Base-by-base conservation (phyloP, 1,284 basidiomycete species). In the Heliocybe sulcata region DNA sequence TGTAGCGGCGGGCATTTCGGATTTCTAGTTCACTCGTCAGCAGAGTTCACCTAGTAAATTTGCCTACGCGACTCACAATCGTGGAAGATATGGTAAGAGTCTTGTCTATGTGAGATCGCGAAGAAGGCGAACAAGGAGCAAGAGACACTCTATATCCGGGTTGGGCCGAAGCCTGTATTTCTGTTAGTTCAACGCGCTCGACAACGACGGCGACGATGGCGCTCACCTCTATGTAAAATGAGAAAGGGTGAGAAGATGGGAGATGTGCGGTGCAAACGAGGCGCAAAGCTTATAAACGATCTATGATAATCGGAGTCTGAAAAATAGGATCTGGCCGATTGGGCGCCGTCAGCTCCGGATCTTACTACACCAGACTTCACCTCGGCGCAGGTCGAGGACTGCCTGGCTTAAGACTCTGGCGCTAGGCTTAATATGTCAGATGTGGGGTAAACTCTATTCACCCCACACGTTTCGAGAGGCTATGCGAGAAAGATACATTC, bases 1-100 rank as follows among this genome's bases (percentile, higher is more conserved):
- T 59, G 83, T 84, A 66, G 77, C 77, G 72, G 85, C 82, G 61
- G 87, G 85, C 87, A 90, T 90, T 71, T 82, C 74, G 73, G 68
- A 67, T 65, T 72, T 79, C 80, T 83, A 61, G 47, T 57, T 53
- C 38, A 58, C 55, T 45, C 54, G 59, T 47, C 25, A 35, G 48
- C 31, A 23, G 9, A 29, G 10, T 25, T 38, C 20, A 29, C 42
- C 27, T 20, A 54, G 9, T 6, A 19, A 2, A 31, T 25, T 27
- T 31, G 19, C 20, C 9, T 26, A 11, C 16, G 3, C 1, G 12
- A 35, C 54, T 27, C 35, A 62, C 58, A 54, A 55, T 57, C 4
- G 35, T 52, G 57, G 61, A 64, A 58, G 64, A 59, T 63, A 64
- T 62, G 64, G 59, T 63, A 56, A 58, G 52, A 61, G 58, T 48